Evolutionary conservation across 305 asterid species (phyloP).

Genomic region (Fraxinus latifolia): DNA sequence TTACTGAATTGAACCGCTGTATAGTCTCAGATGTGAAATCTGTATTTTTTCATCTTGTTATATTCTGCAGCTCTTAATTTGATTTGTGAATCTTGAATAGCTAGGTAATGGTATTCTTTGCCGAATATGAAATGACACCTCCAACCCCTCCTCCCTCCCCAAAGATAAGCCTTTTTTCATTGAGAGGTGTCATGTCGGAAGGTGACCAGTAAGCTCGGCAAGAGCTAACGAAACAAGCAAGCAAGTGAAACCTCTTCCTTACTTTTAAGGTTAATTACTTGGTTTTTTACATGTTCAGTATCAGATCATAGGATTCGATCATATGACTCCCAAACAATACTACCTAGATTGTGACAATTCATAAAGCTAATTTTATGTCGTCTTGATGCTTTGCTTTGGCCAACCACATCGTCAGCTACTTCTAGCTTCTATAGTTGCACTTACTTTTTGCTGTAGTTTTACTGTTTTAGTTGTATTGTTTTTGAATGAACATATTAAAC

Average conservation of each 20-base stretch:
- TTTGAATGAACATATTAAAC: not conserved
- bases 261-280: not conserved
- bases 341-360: not conserved
- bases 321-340: not conserved
- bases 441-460: not conserved
- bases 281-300: not conserved
- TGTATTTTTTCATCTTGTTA: not conserved
- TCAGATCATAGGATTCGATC: not conserved
- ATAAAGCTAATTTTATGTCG: not conserved
- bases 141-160: not conserved
- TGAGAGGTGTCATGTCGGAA: not conserved
- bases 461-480: not conserved
- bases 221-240: not conserved
- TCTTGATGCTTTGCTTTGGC: not conserved
- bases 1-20: not conserved
- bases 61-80: not conserved
- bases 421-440: not conserved
- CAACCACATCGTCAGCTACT: not conserved
- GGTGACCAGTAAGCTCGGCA: not conserved
- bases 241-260: not conserved
- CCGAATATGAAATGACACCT: not conserved
- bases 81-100: not conserved
- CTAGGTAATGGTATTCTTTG: not conserved
- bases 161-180: not conserved
- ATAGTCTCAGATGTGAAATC: not conserved